A percentile compares a stretch with the other conserved stretches of the same genome.
Evolutionary conservation across 2,329 filamentous ascomycete species (phyloP).

Genomic region (Diaporthe batatas): DNA sequence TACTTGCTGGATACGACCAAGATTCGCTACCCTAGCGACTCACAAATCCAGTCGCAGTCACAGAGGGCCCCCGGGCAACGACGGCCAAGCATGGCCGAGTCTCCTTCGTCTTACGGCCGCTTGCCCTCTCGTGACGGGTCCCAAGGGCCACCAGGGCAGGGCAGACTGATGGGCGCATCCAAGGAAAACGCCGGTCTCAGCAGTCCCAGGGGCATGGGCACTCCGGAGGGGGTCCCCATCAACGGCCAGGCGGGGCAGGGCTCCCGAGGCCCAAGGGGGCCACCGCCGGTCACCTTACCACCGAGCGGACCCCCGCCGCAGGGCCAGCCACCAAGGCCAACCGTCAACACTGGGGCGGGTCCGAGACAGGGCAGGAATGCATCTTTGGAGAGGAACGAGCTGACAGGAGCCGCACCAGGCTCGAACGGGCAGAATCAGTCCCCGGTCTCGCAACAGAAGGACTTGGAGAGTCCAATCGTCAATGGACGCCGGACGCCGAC

Average conservation of each 20-base stretch:
- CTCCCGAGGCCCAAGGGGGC: conserved; percentile 57
- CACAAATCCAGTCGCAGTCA: conserved; percentile 55
- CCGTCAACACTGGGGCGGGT: conserved; percentile 55
- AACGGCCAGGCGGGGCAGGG: conserved; percentile 48
- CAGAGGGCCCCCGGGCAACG: conserved; percentile 45
- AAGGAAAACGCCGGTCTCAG: conserved; percentile 53
- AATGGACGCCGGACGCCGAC: conserved; percentile 77
- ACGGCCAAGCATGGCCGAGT: conserved; percentile 52
- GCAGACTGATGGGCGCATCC: conserved; percentile 58
- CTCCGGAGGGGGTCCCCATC: conserved; percentile 54
- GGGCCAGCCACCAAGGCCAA: conserved; percentile 66
- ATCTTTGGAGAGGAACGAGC: conserved; percentile 61
- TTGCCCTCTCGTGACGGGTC: conserved; percentile 65
- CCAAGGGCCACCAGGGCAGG: conserved; percentile 63
- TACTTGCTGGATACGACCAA: conserved; percentile 96
- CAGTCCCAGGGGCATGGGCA: conserved; percentile 55
- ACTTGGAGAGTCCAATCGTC: conserved; percentile 64
- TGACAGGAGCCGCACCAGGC: conserved; percentile 43
- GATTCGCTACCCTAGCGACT: conserved; percentile 93
- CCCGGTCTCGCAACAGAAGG: conserved; percentile 59
- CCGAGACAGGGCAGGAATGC: conserved; percentile 60
- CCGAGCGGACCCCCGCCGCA: conserved; percentile 68
- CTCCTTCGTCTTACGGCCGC: conserved; percentile 50
- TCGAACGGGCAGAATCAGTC: conserved; percentile 54
- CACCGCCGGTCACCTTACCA: conserved; percentile 52